A percentile compares a stretch with the other conserved stretches of the same genome.
These are phyloP conservation scores for Dactylorhiza incarnata DNA, from an alignment of 106 monocot species.

Conservation along the genomic window DNA sequence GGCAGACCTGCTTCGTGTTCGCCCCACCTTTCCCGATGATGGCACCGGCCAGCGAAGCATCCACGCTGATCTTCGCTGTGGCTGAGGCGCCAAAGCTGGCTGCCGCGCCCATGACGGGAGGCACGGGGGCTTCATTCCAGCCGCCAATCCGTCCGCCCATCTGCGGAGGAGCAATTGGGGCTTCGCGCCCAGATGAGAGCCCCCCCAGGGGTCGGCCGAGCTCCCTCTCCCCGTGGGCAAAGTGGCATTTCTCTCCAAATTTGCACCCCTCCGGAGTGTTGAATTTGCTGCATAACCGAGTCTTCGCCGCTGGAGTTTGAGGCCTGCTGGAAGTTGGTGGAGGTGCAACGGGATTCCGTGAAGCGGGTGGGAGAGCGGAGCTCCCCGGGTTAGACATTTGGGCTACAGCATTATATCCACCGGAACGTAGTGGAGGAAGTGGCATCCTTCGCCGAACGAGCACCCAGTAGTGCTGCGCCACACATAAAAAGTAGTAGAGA, in stretches of 20 bases:
- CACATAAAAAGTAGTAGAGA: conserved; percentile 1
- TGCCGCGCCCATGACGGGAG: conserved; percentile 11
- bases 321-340: conserved; percentile 7
- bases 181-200: conserved; percentile 18
- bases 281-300: conserved; percentile 35
- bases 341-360: conserved; percentile 5
- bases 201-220: conserved; percentile 19
- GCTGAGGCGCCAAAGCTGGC: conserved; percentile 65
- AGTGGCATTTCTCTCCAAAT: conserved; percentile 43
- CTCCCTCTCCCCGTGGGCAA: conserved; percentile 43
- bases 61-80: conserved; percentile 73
- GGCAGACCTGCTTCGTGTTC: conserved; percentile 69
- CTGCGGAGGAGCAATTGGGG: background rate
- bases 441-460: conserved; percentile 68
- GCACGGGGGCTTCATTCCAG: conserved; percentile 8
- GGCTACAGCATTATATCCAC: conserved; percentile 47
- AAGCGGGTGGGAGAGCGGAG: conserved; percentile 14
- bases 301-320: conserved; percentile 13
- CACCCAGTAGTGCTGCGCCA: conserved; percentile 55
- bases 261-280: conserved; percentile 43
- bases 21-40: conserved; percentile 78
- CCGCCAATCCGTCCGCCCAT: conserved; percentile 13
- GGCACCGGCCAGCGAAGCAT: conserved; percentile 70
- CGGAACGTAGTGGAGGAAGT: conserved; percentile 73
- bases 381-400: conserved; percentile 42